phyloP scores from a whole-genome alignment of 1,139 yeast species.

The Geotrichum restrictum region DNA sequence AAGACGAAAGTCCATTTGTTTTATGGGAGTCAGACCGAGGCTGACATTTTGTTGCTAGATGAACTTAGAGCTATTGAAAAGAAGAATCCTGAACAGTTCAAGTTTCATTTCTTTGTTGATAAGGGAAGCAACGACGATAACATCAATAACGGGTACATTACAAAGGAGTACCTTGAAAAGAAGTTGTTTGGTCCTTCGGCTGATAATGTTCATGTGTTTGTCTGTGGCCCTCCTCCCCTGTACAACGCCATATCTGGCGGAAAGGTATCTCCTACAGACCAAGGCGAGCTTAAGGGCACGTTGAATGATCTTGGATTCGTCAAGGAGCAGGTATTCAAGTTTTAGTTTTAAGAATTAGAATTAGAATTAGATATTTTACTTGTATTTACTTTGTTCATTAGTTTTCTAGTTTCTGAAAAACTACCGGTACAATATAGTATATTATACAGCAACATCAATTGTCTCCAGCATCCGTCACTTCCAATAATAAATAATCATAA shows the following conservation, averaged over 20 bases:
- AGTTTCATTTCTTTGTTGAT: conserved; percentile 77
- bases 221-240: conserved; percentile 90
- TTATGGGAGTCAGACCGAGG: conserved; percentile 73
- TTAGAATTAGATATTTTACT: too few species aligned
- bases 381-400: too few species aligned
- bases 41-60: conserved; percentile 71
- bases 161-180: conserved; percentile 58
- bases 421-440: too few species aligned
- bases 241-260: conserved; percentile 80
- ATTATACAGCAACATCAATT: too few species aligned
- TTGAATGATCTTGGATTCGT: conserved; percentile 83
- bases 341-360: not conserved
- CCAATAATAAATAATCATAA: conserved; percentile 15
- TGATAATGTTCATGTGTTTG: conserved; percentile 65
- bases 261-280: conserved; percentile 83
- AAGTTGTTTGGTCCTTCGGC: conserved; percentile 56
- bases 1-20: conserved; percentile 76
- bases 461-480: conserved; percentile 16
- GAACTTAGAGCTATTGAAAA: conserved; percentile 67
- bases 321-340: conserved; percentile 86
- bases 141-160: conserved; percentile 63
- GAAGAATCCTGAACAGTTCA: conserved; percentile 70
- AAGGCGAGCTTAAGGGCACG: conserved; percentile 88
- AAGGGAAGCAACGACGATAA: conserved; percentile 51
- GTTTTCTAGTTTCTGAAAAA: too few species aligned